These are phyloP conservation scores for Botrytis squamosa DNA, from an alignment of 2,329 filamentous ascomycete genomes.

Conservation along the genomic window DNA sequence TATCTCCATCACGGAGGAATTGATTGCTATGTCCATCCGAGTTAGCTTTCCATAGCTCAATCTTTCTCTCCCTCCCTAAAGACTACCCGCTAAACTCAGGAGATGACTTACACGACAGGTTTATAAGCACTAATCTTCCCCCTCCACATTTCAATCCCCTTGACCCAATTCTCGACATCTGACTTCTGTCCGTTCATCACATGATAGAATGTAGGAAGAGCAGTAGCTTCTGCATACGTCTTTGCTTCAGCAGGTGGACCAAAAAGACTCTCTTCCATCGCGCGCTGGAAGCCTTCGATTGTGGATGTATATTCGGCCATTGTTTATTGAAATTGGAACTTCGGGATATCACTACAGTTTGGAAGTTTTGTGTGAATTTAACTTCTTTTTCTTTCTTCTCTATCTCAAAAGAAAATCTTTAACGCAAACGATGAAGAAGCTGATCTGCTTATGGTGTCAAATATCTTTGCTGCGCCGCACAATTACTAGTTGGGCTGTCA, in stretches of 20 bases:
- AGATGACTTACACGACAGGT: conserved; percentile 9
- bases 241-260: background rate
- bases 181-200: background rate
- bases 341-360: background rate
- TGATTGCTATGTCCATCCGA: background rate
- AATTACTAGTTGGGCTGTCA: background rate
- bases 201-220: conserved; percentile 3
- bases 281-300: conserved; percentile 5
- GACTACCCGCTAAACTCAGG: background rate
- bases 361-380: background rate
- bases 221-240: background rate
- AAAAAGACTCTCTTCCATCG: conserved; percentile 1
- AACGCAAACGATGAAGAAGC: background rate
- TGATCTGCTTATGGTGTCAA: background rate
- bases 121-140: conserved; percentile 4
- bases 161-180: background rate
- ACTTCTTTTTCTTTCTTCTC: background rate
- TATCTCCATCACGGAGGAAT: conserved; percentile 11
- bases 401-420: background rate
- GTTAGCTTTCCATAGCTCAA: background rate
- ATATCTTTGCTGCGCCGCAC: background rate
- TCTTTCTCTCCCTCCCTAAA: background rate
- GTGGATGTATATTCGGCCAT: conserved; percentile 11
- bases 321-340: no score
- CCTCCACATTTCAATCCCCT: background rate